phyloP scores from a whole-genome alignment of 768 basidiomycete genomes.

The Serendipita indica region DNA sequence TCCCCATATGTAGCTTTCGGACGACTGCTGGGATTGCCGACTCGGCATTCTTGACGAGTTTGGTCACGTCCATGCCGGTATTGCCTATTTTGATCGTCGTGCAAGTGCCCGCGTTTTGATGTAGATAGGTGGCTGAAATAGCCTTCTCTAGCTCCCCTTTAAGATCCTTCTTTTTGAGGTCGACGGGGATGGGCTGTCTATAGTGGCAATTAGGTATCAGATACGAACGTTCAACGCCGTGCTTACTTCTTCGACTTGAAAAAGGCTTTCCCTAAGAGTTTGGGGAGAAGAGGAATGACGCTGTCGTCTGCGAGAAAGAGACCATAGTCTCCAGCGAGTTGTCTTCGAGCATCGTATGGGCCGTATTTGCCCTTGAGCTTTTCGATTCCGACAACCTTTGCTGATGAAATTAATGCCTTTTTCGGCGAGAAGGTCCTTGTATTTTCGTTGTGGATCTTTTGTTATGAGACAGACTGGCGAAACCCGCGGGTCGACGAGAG shows the following conservation, averaged over 20 bases:
- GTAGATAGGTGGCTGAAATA: conserved; percentile 88
- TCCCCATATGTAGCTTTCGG: conserved; percentile 23
- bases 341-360: conserved; percentile 65
- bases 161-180: conserved; percentile 71
- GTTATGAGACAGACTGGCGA: conserved; percentile 78
- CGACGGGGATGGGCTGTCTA: conserved; percentile 95
- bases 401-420: conserved; percentile 79
- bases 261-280: conserved; percentile 76
- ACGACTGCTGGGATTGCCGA: conserved; percentile 63
- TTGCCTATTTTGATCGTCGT: conserved; percentile 69
- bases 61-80: conserved; percentile 52
- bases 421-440: conserved; percentile 78
- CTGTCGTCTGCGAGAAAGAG: conserved; percentile 90
- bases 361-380: conserved; percentile 94
- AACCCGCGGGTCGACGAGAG: conserved; percentile 68
- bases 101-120: conserved; percentile 87
- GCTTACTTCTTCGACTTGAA: conserved; percentile 91
- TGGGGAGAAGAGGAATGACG: conserved; percentile 73
- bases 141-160: conserved; percentile 88
- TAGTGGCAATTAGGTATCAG: conserved; percentile 12
- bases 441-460: conserved; percentile 90
- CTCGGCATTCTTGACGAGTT: conserved; percentile 66
- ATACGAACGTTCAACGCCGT: not conserved
- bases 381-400: conserved; percentile 73
- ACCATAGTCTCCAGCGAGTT: conserved; percentile 76